Evolutionary conservation across 371 early-diverging fungal species (phyloP), one percentile per base, ranked within the genome.

Genomic region (Nosema bombycis): DNA sequence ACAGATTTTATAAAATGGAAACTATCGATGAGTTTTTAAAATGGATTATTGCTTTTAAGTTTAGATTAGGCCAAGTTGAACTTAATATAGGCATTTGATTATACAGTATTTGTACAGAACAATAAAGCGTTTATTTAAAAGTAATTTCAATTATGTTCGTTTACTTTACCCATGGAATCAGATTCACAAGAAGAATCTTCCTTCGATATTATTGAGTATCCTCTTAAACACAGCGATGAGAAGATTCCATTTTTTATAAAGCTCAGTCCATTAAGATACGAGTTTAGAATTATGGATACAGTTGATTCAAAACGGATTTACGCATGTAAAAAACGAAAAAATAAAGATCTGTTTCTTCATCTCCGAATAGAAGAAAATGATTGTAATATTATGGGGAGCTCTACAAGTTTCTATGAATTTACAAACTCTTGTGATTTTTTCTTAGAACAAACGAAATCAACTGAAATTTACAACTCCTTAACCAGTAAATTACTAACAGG

Each of bases 31-130:
- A 38, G 12, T 80, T 73, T 69, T 46, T 80, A 6, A 66, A 60
- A 56, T 80, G 80, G 80, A 37, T 73, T 4, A 33, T 80, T 32
- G 65, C 76, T 60, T 63, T 73, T 72, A 57, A 29, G 29, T 71
- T 80, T 36, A 63, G 76, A 72, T 56, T 70, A 46, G 74, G 75
- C 18, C 46, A 54, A 62, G 36, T 75, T 3, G n/a, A 24, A 28
- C 56, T 66, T 30, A 60, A 75, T 56, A 75, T 75, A 28, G 74
- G 74, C 21, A 64, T 6, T 28, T 24, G 4, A 29, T 24, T 3
- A 62, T 63, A 10, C 60, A 3, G n/a, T n/a, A n/a, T n/a, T n/a
- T n/a, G n/a, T n/a, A n/a, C n/a, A n/a, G n/a, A n/a, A n/a, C n/a
- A n/a, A n/a, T n/a, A n/a, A n/a, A n/a, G n/a, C n/a, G n/a, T n/a